Evolutionary conservation across 441 rosid genomes (phyloP), one percentile per base, ranked within the genome.

Genomic region (Erysimum cheiri): DNA sequence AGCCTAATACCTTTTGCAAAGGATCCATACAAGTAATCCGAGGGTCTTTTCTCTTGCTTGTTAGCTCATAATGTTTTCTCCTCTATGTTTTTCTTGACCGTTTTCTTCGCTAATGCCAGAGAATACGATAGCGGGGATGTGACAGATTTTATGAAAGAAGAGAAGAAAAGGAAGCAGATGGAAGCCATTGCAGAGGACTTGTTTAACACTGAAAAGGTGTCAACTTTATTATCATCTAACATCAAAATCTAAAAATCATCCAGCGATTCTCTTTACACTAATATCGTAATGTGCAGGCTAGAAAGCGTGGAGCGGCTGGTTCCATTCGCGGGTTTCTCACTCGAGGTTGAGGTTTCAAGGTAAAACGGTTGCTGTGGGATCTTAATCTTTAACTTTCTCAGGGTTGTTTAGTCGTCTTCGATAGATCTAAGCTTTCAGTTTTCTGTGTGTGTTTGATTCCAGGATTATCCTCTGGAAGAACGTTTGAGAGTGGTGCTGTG

Each of bases 151-250:
- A 56, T 88, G 72, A 90, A 81, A 75, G 92, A 90, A 85, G 99
- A 94, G 79, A 90, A 83, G 76, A 92, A 76, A 76, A 85, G 93
- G 77, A 92, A 88, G 83, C 88, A 94, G 77, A 73, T 77, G 87
- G 98, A 94, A 80, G 96, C 99, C 64, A 67, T 87, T 70, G 96
- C 96, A 31, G 99, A 94, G 73, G 97, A 94, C 70, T 75, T 94
- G 52, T 94, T 94, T 57, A 80, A 84, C 78, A 78, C 60, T 75
- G 89, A 85, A 72, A 90, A 83, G 94, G 99, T 92, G 53, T 47
- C 13, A 73, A 60, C 48, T 24, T 37, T 61, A 24, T 44, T 10
- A 70, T 43, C 62, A 48, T 56, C 50, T 49, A 60, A 33, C 47
- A 43, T 55, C 48, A 19, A 64, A 66, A 29, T 55, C 40, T 39